Evolutionary conservation across 2,329 filamentous ascomycete species (phyloP), one percentile per base, ranked within the genome.

Genomic region (Geosmithia flava): DNA sequence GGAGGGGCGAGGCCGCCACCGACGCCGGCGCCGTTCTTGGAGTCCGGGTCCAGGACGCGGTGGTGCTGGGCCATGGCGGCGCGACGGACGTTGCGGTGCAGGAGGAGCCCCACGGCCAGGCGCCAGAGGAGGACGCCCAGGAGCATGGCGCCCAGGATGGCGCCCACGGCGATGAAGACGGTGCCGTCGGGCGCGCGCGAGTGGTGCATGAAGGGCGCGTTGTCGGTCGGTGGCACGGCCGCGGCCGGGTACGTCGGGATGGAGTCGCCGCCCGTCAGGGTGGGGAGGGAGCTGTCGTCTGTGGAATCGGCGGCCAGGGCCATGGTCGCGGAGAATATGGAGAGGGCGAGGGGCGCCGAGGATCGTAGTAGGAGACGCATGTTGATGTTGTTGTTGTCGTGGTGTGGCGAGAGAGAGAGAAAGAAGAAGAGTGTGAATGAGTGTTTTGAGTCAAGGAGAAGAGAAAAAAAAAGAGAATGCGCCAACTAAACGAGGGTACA

Each of bases 101-200:
- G 79, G 42, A 91, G 85, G 76, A 88, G 95, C 51, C 87, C 89
- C 50, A 96, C 81, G 49, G 96, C 76, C 46, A 76, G 83, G 51
- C 91, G 87, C 93, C 93, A 98, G 50, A 85, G 74, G 13, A 98
- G 74, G 43, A 97, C 79, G n/a, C 81, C 81, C 8, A 88, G 70
- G 11, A 81, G 87, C 53, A 96, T 79, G 54, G 89, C 83, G 16
- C 87, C 93, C 7, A 98, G 77, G 27, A 88, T 83, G 23, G 89
- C 85, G 44, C 93, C 93, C 1, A 97, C 93, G 20, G 82, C 85
- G 58, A 98, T 98, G 69, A 98, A 98, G 50, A 98, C 85, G 3
- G 91, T 96, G 48, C 93, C 93, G 59, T 97, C 86, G 2, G 93
- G 93, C 11, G 90, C 73, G 47, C 68, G 82, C 1, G 89, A 94